These are phyloP conservation scores for Xerocomus potaroensis DNA, from an alignment of 768 basidiomycete species.

Conservation along the genomic window DNA sequence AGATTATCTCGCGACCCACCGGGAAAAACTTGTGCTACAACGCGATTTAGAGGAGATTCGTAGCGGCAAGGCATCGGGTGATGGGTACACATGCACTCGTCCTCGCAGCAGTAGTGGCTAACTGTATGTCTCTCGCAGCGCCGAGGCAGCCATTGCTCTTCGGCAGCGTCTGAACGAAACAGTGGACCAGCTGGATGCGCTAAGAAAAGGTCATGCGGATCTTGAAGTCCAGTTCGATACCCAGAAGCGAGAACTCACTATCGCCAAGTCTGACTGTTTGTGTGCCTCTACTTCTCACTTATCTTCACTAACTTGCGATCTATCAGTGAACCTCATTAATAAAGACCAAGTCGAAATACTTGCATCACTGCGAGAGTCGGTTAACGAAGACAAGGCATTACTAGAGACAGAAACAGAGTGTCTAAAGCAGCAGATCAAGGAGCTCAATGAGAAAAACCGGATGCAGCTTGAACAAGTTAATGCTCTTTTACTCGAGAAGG, in stretches of 20 bases:
- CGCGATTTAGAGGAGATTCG: constrained; percentile 85
- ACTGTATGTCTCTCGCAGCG: constrained; percentile 38
- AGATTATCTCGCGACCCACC: constrained; percentile 81
- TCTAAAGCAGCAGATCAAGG: constrained; percentile 63
- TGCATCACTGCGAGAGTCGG: constrained; percentile 77
- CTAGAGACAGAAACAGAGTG: constrained; percentile 66
- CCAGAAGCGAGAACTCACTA: constrained; percentile 62
- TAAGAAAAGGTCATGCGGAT: constrained; percentile 65
- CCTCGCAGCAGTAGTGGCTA: constrained; percentile 1
- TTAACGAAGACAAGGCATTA: constrained; percentile 79
- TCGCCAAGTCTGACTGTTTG: constrained; percentile 84
- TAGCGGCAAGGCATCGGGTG: constrained; percentile 77
- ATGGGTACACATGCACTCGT: constrained; percentile 52
- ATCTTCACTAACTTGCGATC: constrained; percentile 5
- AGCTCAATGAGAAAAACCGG: constrained; percentile 75
- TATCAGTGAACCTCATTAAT: constrained; percentile 80
- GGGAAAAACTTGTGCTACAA: constrained; percentile 76
- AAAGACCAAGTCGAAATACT: constrained; percentile 93
- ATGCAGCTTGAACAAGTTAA: constrained; percentile 92
- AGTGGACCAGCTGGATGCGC: constrained; percentile 69
- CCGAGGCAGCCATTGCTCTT: constrained; percentile 84
- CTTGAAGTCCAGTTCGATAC: constrained; percentile 67
- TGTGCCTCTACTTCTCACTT: constrained; percentile 4
- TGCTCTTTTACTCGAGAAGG: constrained; percentile 83
- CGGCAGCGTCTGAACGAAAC: constrained; percentile 86